Evolutionary conservation across 2,329 filamentous ascomycete species (phyloP), one percentile per base, ranked within the genome.

Genomic region (Scedosporium dehoogii): DNA sequence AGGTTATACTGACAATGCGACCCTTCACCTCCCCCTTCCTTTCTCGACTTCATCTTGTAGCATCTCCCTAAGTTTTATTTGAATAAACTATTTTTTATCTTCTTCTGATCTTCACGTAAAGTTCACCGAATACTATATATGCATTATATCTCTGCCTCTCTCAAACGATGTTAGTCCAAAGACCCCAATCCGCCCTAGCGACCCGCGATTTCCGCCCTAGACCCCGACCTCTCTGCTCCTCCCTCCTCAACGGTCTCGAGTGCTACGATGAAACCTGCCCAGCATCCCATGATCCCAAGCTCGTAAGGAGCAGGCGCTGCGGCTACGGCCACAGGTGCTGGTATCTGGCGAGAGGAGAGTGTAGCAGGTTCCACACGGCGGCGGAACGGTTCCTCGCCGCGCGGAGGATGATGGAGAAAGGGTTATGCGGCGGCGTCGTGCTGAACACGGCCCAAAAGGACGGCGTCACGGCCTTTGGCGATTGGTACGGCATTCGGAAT

Each of bases 401-500:
- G 25, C 10, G 55, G 25, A 41, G 1, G 27, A 21, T 21, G 25
- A 61, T 55, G 25, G 18, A 21, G 46, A 33, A 23, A 14, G 59
- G 27, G 18, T 42, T 61, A 21, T 23, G 3, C 12, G 59, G 38
- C 5, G 6, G 14, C n/a, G 18, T 61, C 3, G 27, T 25, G 3
- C 27, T 61, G 3, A 55, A 55, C 5, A 21, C 44, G 59, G 46
- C 59, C 3, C 18, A 38, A 9, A n/a, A 18, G 16, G 5, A 53
- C 3, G 59, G 42, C 4, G 12, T 55, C 7, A 61, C 44, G 12
- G 12, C 46, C 12, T 55, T 55, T 55, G 51, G 51, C 6, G 41
- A 55, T 27, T 55, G 59, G 59, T 51, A 51, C 59, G 59, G 59
- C 16, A 61, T 61, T 18, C 14, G 29, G 27, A 29, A 42, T 7